Percentiles rank a stretch among this genome's conserved stretches.
Evolutionary conservation across 768 basidiomycete species (phyloP).

Genomic region (Rhizopogon roseolus): DNA sequence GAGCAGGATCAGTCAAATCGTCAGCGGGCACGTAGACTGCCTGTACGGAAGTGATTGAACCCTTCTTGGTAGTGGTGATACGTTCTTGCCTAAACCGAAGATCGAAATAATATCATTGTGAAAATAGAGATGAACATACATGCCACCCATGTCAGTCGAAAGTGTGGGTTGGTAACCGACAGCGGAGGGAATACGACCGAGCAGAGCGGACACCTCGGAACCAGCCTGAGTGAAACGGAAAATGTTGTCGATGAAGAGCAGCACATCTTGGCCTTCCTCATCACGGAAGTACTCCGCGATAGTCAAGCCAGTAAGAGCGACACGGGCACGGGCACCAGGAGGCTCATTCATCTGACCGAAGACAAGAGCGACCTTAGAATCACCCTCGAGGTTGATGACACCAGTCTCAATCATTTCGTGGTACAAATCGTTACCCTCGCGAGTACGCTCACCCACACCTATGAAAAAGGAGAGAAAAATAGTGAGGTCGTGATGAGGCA

Average conservation of each 20-base stretch:
- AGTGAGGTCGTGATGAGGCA: conserved; percentile 1
- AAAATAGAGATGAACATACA: conserved; percentile 47
- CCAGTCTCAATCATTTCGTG: conserved; percentile 99
- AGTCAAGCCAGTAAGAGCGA: conserved; percentile 97
- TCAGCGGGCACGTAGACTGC: conserved; percentile 99
- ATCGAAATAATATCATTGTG: conserved; percentile 5
- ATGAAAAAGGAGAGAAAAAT: conserved; percentile 8
- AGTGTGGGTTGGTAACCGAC: conserved; percentile 99
- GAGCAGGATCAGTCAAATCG: conserved; percentile 99
- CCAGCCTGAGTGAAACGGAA: conserved; percentile 99
- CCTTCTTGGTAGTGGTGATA: conserved; percentile 99
- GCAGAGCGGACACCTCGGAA: conserved; percentile 99
- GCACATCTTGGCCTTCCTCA: conserved; percentile 99
- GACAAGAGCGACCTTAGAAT: conserved; percentile 99
- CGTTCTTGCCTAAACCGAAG: conserved; percentile 80
- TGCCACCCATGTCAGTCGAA: conserved; percentile 99
- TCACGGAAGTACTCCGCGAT: conserved; percentile 99
- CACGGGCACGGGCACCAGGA: conserved; percentile 99
- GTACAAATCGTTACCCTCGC: conserved; percentile 99
- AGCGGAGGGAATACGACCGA: conserved; percentile 99
- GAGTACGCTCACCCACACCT: conserved; percentile 99
- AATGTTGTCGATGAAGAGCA: conserved; percentile 99
- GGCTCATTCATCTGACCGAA: conserved; percentile 99
- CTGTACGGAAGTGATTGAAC: conserved; percentile 99
- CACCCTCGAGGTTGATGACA: conserved; percentile 99